Evolutionary conservation across 768 basidiomycete genomes (phyloP).

Genomic region (Kwoniella sp.): DNA sequence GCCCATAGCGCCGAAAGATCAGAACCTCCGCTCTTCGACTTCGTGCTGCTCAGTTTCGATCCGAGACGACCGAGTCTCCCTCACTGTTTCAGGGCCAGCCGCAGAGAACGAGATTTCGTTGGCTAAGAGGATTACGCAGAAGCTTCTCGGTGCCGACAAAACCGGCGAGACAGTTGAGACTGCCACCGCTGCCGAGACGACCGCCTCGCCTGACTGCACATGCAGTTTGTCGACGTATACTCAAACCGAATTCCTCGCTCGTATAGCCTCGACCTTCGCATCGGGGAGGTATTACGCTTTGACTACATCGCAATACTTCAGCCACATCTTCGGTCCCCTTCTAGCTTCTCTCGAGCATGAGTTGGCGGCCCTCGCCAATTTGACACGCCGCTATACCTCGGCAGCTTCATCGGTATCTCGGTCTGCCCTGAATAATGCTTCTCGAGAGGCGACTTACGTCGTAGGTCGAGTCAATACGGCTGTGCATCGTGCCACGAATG

Average conservation of each 20-base stretch:
- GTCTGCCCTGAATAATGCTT: neutral
- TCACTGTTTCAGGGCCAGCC: slow-evolving; percentile 12
- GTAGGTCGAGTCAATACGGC: neutral
- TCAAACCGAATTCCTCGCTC: neutral
- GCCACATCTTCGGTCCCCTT: neutral
- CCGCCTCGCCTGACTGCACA: slow-evolving; percentile 1
- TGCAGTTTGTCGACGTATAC: slow-evolving; percentile 14
- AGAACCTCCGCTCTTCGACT: slow-evolving; percentile 1
- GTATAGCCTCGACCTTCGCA: neutral
- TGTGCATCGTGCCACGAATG: neutral
- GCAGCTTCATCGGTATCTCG: neutral
- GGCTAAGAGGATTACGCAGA: slow-evolving; percentile 6
- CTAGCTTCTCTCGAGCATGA: neutral
- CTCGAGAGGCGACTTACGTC: slow-evolving; percentile 3
- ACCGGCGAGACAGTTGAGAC: neutral
- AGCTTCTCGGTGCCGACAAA: slow-evolving; percentile 13
- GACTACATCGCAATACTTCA: neutral
- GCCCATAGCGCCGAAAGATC: neutral
- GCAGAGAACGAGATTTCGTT: neutral
- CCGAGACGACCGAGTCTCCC: slow-evolving; percentile 16
- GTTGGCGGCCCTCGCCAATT: neutral
- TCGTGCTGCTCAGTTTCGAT: slow-evolving; percentile 20
- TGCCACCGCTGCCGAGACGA: neutral
- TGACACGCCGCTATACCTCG: neutral
- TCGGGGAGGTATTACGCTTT: neutral